These are phyloP conservation scores for Tetracentron sinense DNA, from an alignment of 164 flowering plant genomes.

Conservation along the genomic window DNA sequence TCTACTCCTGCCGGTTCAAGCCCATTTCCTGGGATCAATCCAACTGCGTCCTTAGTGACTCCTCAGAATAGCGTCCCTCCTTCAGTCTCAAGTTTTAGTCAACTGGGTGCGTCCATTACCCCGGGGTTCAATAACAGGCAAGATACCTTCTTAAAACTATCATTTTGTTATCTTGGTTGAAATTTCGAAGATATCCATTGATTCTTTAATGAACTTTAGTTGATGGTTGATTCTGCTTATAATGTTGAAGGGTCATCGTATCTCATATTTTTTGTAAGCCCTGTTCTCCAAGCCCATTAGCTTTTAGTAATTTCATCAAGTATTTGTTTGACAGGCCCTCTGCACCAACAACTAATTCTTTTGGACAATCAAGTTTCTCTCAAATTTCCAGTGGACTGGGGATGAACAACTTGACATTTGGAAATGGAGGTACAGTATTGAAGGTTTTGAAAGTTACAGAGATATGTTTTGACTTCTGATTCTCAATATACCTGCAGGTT, in stretches of 20 bases:
- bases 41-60: conserved; percentile 21
- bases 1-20: conserved; percentile 25
- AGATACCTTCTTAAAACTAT: conserved; percentile 14
- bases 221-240: neutral
- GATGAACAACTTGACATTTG: conserved; percentile 28
- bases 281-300: neutral
- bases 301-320: conserved; percentile 1
- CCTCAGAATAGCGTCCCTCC: conserved; percentile 39
- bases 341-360: conserved; percentile 33
- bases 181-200: neutral
- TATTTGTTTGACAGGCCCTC: conserved; percentile 33
- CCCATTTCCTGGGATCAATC: conserved; percentile 27
- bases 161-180: neutral
- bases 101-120: conserved; percentile 40
- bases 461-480: conserved; percentile 4
- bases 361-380: conserved; percentile 32
- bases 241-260: too few relatives aligned
- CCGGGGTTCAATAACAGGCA: conserved; percentile 38
- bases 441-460: neutral
- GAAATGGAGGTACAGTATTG: conserved; percentile 27
- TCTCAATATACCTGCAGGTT: conserved; percentile 17
- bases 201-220: neutral
- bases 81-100: conserved; percentile 59
- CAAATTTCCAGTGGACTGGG: conserved; percentile 27
- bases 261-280: neutral